Percentiles rank a stretch among this genome's conserved stretches.
These are phyloP conservation scores for Chaetoceros tenuissimus DNA, from an alignment of 108 stramenopile species.

Conservation along the genomic window DNA sequence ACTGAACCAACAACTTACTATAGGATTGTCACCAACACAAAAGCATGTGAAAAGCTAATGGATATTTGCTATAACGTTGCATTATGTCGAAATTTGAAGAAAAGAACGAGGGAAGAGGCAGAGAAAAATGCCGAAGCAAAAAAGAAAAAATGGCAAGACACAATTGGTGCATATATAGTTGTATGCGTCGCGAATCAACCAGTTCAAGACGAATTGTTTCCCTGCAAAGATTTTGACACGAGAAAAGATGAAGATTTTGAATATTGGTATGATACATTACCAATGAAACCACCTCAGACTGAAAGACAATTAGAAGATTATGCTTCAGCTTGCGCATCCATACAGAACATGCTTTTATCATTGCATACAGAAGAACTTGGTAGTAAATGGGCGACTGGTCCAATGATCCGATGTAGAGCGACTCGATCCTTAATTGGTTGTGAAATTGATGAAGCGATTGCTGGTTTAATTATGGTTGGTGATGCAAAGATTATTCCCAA, in stretches of 20 bases:
- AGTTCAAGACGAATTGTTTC: conserved; percentile 12
- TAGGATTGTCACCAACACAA: conserved; percentile 23
- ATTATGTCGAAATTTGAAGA: conserved; percentile 9
- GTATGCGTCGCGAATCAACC: conserved; percentile 41
- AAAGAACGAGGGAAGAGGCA: conserved; percentile 25
- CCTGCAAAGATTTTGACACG: not conserved
- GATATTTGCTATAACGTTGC: conserved; percentile 58
- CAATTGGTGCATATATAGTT: conserved; percentile 61
- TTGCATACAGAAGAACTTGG: conserved; percentile 60
- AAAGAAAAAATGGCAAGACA: conserved; percentile 45
- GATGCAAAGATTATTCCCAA: conserved; percentile 6
- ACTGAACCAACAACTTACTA: conserved; percentile 62
- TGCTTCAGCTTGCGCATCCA: conserved; percentile 58
- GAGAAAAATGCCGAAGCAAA: conserved; percentile 40
- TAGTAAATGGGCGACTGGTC: conserved; percentile 67
- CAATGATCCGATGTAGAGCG: conserved; percentile 49
- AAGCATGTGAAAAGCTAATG: conserved; percentile 33
- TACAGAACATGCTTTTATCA: conserved; percentile 57
- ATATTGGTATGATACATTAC: conserved; percentile 27
- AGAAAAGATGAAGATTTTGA: not conserved
- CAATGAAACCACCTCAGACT: conserved; percentile 40
- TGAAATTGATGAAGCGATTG: conserved; percentile 43
- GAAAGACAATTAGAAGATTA: conserved; percentile 67
- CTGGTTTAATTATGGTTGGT: conserved; percentile 65
- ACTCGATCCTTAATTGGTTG: conserved; percentile 54